Conservation (phyloP, 352 stramenopile species). For the Pythium apleroticum region DNA sequence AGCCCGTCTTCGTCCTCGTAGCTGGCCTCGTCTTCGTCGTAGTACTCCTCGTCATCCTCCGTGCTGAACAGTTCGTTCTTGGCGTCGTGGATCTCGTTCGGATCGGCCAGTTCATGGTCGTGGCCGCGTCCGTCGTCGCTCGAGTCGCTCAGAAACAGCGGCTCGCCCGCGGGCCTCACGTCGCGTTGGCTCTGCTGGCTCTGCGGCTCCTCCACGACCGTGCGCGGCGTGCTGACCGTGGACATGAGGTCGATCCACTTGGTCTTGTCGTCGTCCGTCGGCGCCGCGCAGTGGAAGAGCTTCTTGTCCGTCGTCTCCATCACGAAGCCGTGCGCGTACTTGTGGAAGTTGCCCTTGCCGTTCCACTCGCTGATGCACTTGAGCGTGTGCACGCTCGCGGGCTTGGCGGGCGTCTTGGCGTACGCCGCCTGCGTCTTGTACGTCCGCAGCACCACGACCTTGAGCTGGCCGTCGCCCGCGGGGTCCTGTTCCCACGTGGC, state of each 20-base stretch:
- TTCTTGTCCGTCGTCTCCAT: conserved; percentile 77
- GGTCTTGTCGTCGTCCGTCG: conserved; percentile 44
- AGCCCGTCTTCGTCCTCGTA: conserved; percentile 14
- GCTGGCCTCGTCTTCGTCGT: conserved; percentile 17
- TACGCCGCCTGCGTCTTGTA: conserved; percentile 63
- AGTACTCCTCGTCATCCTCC: conserved; percentile 17
- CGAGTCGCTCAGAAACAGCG: conserved; percentile 16
- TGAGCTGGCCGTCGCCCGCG: conserved; percentile 24
- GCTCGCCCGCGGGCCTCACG: background rate
- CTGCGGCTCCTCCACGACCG: conserved; percentile 12
- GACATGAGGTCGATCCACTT: conserved; percentile 70
- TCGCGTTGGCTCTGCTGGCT: background rate
- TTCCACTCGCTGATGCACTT: conserved; percentile 80
- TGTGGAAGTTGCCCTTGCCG: conserved; percentile 74
- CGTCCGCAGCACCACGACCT: conserved; percentile 67
- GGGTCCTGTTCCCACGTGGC: conserved; percentile 51
- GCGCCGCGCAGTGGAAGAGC: conserved; percentile 72
- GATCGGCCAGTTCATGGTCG: background rate
- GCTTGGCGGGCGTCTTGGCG: conserved; percentile 44
- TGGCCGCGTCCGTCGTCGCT: conserved; percentile 6
- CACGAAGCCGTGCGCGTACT: conserved; percentile 66
- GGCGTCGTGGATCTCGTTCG: conserved; percentile 23
- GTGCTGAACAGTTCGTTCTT: conserved; percentile 17
- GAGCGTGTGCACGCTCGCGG: conserved; percentile 54
- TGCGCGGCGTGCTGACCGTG: conserved; percentile 22